Conservation (phyloP, 139 green algal species). For the Tetradesmus obliquus region DNA sequence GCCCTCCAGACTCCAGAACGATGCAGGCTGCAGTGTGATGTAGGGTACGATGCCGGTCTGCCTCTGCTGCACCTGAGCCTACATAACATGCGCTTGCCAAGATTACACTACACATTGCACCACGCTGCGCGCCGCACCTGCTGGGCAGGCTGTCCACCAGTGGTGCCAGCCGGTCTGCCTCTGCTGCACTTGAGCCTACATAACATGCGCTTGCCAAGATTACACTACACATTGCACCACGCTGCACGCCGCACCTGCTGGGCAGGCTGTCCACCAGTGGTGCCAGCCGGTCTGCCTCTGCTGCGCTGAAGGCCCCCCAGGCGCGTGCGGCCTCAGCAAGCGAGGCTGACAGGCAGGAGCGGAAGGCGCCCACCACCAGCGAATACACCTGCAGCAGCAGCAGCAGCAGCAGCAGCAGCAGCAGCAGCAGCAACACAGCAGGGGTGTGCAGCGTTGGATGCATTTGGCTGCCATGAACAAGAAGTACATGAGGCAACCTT, state of each 20-base stretch:
- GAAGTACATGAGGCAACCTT: not conserved
- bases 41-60: constrained; percentile 56
- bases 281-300: constrained; percentile 80
- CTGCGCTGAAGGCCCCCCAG: constrained; percentile 69
- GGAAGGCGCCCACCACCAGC: constrained; percentile 79
- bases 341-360: constrained; percentile 50
- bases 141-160: constrained; percentile 83
- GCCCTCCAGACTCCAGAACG: too few relatives aligned
- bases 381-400: constrained; percentile 42
- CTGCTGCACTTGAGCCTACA: too few relatives aligned
- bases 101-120: not conserved
- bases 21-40: too few relatives aligned
- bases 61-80: constrained; percentile 74
- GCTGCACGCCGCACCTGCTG: constrained; percentile 50
- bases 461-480: too few relatives aligned
- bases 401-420: not conserved
- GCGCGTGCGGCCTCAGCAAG: constrained; percentile 72
- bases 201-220: not conserved
- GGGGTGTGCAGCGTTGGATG: too few relatives aligned
- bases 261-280: constrained; percentile 87
- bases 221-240: not conserved
- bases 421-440: not conserved
- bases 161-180: constrained; percentile 83
- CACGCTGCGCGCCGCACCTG: constrained; percentile 48
- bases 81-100: not conserved